Conservation (phyloP, 1,284 basidiomycete genomes). For the Cryptococcus amylolentus region DNA sequence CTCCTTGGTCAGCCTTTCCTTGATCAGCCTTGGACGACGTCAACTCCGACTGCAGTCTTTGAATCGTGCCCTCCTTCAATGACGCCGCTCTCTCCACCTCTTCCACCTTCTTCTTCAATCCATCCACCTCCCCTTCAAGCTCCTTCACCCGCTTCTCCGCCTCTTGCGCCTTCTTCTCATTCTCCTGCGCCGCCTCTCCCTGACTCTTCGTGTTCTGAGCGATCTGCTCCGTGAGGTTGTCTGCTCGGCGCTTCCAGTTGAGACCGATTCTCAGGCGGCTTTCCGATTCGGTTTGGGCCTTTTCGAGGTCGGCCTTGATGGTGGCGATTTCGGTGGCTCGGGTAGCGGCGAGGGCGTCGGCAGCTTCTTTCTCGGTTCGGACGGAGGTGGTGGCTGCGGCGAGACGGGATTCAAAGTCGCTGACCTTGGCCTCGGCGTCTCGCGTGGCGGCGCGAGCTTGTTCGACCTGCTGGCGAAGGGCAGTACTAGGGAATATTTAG, state of each 20-base stretch:
- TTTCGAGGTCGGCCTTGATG: conserved; percentile 22
- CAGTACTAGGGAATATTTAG: conserved; percentile 49
- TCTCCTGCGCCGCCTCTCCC: conserved; percentile 18
- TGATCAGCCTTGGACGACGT: conserved; percentile 16
- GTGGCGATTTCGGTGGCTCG: conserved; percentile 27
- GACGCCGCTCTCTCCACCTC: conserved; percentile 19
- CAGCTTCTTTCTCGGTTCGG: conserved; percentile 35
- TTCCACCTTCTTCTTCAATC: conserved; percentile 19
- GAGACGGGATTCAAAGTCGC: conserved; percentile 35
- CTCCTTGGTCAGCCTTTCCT: conserved; percentile 3
- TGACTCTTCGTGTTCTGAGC: conserved; percentile 19
- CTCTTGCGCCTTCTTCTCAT: conserved; percentile 26
- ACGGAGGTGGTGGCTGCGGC: conserved; percentile 31
- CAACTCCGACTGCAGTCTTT: conserved; percentile 35
- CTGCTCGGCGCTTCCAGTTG: conserved; percentile 36
- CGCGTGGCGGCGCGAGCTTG: conserved; percentile 76
- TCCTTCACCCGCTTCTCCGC: conserved; percentile 28
- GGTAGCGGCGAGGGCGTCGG: conserved; percentile 26
- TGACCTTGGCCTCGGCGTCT: conserved; percentile 29
- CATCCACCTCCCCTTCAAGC: conserved; percentile 12
- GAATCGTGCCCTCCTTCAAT: conserved; percentile 32
- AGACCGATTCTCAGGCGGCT: conserved; percentile 33
- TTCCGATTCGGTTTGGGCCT: conserved; percentile 21
- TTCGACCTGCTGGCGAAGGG: conserved; percentile 64
- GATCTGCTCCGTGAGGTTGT: conserved; percentile 20